A percentile compares a stretch with the other conserved stretches of the same genome.
Conservation (phyloP, 805 yeast genomes). For the Kluyveromyces starmeri region DNA sequence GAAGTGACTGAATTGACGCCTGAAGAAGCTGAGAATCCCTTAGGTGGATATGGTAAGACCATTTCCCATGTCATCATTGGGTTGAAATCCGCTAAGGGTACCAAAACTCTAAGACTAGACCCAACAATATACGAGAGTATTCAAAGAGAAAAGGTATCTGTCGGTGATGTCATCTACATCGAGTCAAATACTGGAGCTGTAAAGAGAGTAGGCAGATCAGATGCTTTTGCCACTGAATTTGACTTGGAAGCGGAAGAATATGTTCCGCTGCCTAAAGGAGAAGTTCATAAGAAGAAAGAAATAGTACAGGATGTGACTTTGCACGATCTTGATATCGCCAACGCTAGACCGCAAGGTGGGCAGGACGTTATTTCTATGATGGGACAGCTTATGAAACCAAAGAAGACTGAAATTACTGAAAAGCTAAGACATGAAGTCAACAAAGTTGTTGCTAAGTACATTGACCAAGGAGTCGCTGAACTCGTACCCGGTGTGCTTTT, state of each 20-base stretch:
- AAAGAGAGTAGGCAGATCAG: conserved; percentile 95
- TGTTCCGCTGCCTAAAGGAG: conserved; percentile 98
- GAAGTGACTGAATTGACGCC: conserved; percentile 95
- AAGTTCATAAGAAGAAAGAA: conserved; percentile 95
- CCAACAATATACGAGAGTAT: conserved; percentile 90
- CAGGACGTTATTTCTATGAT: conserved; percentile 92
- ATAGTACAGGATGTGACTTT: conserved; percentile 95
- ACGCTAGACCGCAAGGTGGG: conserved; percentile 94
- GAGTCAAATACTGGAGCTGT: conserved; percentile 98
- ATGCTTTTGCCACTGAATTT: conserved; percentile 96
- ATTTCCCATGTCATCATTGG: conserved; percentile 92
- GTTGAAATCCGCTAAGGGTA: conserved; percentile 83
- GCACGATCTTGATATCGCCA: conserved; percentile 94
- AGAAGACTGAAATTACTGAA: conserved; percentile 94
- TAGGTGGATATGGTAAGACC: conserved; percentile 97
- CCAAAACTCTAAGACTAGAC: conserved; percentile 80
- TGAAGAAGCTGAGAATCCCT: conserved; percentile 91
- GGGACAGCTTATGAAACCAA: conserved; percentile 95
- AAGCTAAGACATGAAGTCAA: conserved; percentile 89
- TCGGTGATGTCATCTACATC: conserved; percentile 95
- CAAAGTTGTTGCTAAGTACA: conserved; percentile 90
- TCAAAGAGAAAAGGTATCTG: conserved; percentile 86
- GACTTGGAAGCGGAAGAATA: conserved; percentile 98
- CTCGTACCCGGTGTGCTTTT: conserved; percentile 95
- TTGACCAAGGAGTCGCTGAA: conserved; percentile 97